Conservation (phyloP, 805 yeast genomes). For the Barnettozyma salicaria region DNA sequence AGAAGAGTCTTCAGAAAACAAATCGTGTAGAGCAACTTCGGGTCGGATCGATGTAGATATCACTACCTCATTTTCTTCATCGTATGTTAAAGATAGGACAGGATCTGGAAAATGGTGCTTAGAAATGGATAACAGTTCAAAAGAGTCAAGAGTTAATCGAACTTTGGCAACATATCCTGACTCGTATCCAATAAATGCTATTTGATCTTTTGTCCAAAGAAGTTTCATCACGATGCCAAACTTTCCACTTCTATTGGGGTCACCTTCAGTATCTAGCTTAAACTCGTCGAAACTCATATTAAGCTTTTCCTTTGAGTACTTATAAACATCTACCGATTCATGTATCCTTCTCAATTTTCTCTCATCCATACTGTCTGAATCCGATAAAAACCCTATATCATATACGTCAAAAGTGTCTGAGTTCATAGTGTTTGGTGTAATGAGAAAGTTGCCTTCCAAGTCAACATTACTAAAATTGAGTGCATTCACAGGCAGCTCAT, state of each 20-base stretch:
- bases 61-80: constrained; percentile 23
- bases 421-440: constrained; percentile 60
- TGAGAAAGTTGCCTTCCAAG: constrained; percentile 28
- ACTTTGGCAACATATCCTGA: constrained; percentile 52
- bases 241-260: constrained; percentile 26
- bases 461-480: constrained; percentile 68
- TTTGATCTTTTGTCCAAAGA: constrained; percentile 29
- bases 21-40: constrained; percentile 29
- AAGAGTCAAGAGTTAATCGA: constrained; percentile 17
- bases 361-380: constrained; percentile 14
- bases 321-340: constrained; percentile 21
- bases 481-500: constrained; percentile 63
- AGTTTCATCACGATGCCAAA: constrained; percentile 68
- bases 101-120: constrained; percentile 49
- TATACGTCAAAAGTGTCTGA: constrained; percentile 65
- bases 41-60: constrained; percentile 47
- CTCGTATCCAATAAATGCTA: constrained; percentile 59
- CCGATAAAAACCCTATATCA: constrained; percentile 26
- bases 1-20: neutral
- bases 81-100: constrained; percentile 37
- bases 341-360: constrained; percentile 19
- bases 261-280: constrained; percentile 10
- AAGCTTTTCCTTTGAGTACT: constrained; percentile 12
- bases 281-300: constrained; percentile 17
- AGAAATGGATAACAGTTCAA: constrained; percentile 13